Evolutionary conservation across 148 eudicot genomes (phyloP).

Genomic region (Vaccinium macrocarpon): DNA sequence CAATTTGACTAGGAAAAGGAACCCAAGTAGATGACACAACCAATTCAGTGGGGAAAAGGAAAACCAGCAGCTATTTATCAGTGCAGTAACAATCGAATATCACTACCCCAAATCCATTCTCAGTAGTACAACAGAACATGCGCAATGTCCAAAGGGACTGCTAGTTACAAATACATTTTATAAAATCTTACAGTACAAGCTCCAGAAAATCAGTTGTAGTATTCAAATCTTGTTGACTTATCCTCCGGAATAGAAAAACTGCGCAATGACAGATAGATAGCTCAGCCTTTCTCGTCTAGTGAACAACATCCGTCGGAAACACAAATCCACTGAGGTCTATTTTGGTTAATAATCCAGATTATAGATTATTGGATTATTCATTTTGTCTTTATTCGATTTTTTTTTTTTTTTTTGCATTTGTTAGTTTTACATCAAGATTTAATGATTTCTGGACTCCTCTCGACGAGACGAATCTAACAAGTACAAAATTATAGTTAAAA

Average conservation of each 20-base stretch:
- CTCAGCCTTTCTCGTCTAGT: background rate
- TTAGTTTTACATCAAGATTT: too few species aligned
- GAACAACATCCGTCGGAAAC: background rate
- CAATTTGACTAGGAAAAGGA: background rate
- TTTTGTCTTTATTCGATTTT: too few species aligned
- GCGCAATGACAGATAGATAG: background rate
- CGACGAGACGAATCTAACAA: too few species aligned
- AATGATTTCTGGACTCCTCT: too few species aligned
- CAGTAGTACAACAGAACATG: background rate
- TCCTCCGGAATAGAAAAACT: background rate
- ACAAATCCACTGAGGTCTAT: too few species aligned
- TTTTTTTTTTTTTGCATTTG: too few species aligned
- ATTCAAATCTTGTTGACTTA: background rate
- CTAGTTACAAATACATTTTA: background rate
- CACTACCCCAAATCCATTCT: background rate
- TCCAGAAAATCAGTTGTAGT: background rate
- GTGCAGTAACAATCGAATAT: background rate
- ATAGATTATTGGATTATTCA: too few species aligned
- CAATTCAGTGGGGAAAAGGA: background rate
- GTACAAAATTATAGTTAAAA: too few species aligned
- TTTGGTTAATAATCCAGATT: too few species aligned
- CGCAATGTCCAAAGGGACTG: background rate
- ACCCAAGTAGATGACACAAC: background rate
- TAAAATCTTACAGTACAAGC: background rate
- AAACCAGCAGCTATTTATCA: background rate